Percentiles rank a stretch among this genome's conserved stretches.
Evolutionary conservation across 2,329 filamentous ascomycete genomes (phyloP).

Genomic region (Cadophora sp.): DNA sequence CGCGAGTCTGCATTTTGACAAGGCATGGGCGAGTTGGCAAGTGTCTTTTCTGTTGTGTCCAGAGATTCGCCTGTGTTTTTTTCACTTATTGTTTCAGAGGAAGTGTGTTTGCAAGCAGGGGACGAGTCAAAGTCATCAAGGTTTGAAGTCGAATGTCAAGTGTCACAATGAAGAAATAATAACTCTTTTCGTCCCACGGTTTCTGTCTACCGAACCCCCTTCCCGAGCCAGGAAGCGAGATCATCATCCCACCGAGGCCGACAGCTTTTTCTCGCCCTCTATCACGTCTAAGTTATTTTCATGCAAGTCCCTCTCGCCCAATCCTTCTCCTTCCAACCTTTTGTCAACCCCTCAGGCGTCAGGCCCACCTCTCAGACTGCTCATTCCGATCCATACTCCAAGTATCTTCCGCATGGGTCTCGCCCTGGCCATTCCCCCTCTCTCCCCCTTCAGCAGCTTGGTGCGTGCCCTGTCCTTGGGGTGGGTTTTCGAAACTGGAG

Average conservation of each 20-base stretch:
- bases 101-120: not conserved
- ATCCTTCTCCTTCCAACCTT: not conserved
- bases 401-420: not conserved
- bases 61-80: not conserved
- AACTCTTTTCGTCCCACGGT: no score
- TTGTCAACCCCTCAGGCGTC: not conserved
- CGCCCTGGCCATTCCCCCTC: not conserved
- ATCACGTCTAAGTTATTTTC: not conserved
- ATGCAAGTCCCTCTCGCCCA: not conserved
- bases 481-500: not conserved
- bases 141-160: no score
- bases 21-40: not conserved
- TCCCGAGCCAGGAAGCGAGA: no score
- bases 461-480: not conserved
- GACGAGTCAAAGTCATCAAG: no score
- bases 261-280: no score
- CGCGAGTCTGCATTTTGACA: not conserved
- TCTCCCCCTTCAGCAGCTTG: not conserved
- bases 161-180: no score
- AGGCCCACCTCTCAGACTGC: slow-evolving; percentile 6
- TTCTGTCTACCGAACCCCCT: no score
- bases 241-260: no score
- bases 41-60: not conserved
- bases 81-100: not conserved
- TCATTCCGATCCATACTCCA: slow-evolving; percentile 12